A percentile compares a stretch with the other conserved stretches of the same genome.
phyloP scores from a whole-genome alignment of 2,329 filamentous ascomycete genomes.

The Xylaria sp. region DNA sequence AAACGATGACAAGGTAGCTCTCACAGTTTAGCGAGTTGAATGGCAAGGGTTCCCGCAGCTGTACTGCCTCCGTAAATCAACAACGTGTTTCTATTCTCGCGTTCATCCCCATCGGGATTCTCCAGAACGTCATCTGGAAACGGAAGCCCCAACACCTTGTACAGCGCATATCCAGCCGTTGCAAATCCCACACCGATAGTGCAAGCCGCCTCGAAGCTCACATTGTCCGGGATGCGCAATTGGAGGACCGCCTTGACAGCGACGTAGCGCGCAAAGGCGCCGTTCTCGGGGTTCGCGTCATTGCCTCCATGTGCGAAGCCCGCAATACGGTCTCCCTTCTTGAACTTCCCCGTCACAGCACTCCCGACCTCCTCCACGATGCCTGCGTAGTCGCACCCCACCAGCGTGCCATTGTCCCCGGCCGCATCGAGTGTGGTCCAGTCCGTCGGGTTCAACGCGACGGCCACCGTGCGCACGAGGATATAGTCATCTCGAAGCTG shows the following conservation, averaged over 20 bases:
- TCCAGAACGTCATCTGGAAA: neutral
- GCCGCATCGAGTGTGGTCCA: slow-evolving; percentile 15
- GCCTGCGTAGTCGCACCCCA: slow-evolving; percentile 13
- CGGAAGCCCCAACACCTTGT: slow-evolving; percentile 3
- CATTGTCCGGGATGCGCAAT: neutral
- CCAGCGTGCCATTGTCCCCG: slow-evolving; percentile 8
- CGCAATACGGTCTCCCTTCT: slow-evolving; percentile 11
- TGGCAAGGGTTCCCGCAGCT: slow-evolving; percentile 6
- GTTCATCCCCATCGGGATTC: too few species aligned
- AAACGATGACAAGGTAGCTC: neutral
- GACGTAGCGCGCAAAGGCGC: slow-evolving; percentile 13
- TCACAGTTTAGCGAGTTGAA: slow-evolving; percentile 11
- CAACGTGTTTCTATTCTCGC: neutral
- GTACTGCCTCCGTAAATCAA: slow-evolving; percentile 16
- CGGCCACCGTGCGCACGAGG: slow-evolving; percentile 14
- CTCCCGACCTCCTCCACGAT: slow-evolving; percentile 10
- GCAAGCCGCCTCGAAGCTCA: slow-evolving; percentile 15
- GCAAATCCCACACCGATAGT: slow-evolving; percentile 7
- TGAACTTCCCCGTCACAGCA: slow-evolving; percentile 10
- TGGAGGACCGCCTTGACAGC: slow-evolving; percentile 12
- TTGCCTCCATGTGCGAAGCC: slow-evolving; percentile 17
- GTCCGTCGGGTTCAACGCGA: slow-evolving; percentile 16
- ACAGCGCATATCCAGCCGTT: slow-evolving; percentile 10
- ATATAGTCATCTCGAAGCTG: slow-evolving; percentile 12
- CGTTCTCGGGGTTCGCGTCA: slow-evolving; percentile 16